These are phyloP conservation scores for Magnusiomyces suaveolens DNA, from an alignment of 1,139 yeast species.

Conservation along the genomic window DNA sequence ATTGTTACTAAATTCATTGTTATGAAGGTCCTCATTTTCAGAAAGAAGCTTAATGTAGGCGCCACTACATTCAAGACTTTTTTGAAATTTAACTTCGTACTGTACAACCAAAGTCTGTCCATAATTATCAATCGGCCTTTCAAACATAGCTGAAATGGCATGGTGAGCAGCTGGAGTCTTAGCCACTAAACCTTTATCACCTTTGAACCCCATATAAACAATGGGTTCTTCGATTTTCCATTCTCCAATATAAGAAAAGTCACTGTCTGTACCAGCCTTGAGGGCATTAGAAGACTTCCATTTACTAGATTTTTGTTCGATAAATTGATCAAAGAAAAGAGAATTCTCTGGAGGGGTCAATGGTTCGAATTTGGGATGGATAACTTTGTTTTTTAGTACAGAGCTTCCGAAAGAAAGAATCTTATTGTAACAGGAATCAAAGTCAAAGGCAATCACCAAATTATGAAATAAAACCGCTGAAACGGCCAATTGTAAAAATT, in stretches of 20 bases:
- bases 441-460: no score
- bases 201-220: constrained; percentile 47
- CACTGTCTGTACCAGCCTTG: constrained; percentile 39
- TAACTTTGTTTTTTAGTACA: constrained; percentile 4
- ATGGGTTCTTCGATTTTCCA: constrained; percentile 62
- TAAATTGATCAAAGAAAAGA: constrained; percentile 65
- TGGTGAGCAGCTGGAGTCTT: constrained; percentile 69
- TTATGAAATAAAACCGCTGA: constrained; percentile 7
- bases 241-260: constrained; percentile 53
- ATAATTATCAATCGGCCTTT: constrained; percentile 45
- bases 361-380: constrained; percentile 9
- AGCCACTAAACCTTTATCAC: constrained; percentile 67
- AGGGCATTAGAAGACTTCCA: constrained; percentile 61
- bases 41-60: constrained; percentile 71
- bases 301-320: constrained; percentile 35
- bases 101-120: constrained; percentile 67
- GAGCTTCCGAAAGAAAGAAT: background rate
- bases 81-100: constrained; percentile 77
- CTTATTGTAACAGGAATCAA: constrained; percentile 8
- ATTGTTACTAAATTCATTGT: constrained; percentile 44
- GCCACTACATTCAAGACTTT: constrained; percentile 75
- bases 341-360: constrained; percentile 21
- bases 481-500: constrained; percentile 10
- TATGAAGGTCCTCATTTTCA: constrained; percentile 37
- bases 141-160: constrained; percentile 59